Conservation (phyloP, 2,329 filamentous ascomycete species). For the Fusarium sp. region DNA sequence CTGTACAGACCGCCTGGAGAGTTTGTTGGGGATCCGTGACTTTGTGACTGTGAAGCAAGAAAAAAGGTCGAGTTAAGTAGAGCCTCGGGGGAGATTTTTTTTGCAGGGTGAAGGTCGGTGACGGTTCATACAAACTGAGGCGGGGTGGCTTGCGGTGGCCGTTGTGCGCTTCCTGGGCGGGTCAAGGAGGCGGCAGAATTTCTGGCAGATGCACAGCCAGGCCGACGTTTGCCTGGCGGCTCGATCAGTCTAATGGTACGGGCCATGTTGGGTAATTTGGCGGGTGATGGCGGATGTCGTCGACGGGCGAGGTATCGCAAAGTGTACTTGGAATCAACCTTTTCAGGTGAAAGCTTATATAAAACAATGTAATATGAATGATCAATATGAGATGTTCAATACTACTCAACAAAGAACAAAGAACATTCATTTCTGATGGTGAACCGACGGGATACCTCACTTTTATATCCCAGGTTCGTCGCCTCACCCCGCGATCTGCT, state of each 20-base stretch:
- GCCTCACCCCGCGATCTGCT: constrained; percentile 8
- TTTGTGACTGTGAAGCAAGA: constrained; percentile 5
- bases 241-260: background rate
- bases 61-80: constrained; percentile 1
- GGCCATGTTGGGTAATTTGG: constrained; percentile 4
- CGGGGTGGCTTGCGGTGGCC: background rate
- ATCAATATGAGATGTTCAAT: background rate
- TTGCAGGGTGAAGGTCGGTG: background rate
- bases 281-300: background rate
- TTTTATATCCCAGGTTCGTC: constrained; percentile 18
- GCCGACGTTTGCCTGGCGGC: background rate
- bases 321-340: background rate
- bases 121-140: constrained; percentile 17
- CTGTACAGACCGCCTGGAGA: background rate
- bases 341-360: background rate
- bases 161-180: background rate
- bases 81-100: background rate
- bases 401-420: background rate
- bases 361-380: too few relatives aligned
- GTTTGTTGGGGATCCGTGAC: background rate
- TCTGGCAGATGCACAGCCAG: background rate
- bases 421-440: background rate
- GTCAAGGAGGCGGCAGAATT: background rate
- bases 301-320: background rate
- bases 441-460: background rate